phyloP scores from a whole-genome alignment of 1,139 yeast genomes.

The Lodderomyces theae region DNA sequence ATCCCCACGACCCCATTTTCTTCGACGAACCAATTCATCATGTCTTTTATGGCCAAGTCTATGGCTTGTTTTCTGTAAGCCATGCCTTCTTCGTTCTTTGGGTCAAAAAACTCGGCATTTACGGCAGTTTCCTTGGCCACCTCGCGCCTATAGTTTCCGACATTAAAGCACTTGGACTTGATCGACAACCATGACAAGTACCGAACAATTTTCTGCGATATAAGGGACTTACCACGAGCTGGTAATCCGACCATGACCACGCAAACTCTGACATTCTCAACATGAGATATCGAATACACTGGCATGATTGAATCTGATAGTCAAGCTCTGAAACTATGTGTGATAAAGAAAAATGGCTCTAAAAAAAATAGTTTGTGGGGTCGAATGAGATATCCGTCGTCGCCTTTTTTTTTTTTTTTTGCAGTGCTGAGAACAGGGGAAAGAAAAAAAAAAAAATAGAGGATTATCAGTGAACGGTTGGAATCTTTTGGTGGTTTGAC shows the following conservation, averaged over 20 bases:
- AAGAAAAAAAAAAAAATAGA: not conserved
- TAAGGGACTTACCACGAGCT: constrained; percentile 66
- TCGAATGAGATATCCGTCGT: not conserved
- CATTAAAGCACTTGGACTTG: constrained; percentile 83
- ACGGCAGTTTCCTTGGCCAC: constrained; percentile 35
- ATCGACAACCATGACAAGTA: constrained; percentile 91
- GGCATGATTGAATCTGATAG: constrained; percentile 47
- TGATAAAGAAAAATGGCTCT: not conserved
- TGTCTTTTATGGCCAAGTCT: constrained; percentile 69
- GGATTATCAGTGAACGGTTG: not conserved
- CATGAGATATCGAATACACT: constrained; percentile 71
- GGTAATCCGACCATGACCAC: constrained; percentile 77
- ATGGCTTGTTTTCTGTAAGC: constrained; percentile 68
- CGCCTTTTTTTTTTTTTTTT: not conserved
- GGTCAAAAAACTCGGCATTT: constrained; percentile 75
- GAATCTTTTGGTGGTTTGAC: too few species aligned
- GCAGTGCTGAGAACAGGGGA: too few species aligned
- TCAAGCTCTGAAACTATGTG: too few species aligned
- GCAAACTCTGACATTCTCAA: constrained; percentile 67
- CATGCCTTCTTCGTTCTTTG: constrained; percentile 61
- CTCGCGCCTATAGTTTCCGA: constrained; percentile 77
- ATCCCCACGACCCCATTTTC: constrained; percentile 89
- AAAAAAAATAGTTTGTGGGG: not conserved
- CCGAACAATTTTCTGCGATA: constrained; percentile 80
- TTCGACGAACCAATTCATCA: constrained; percentile 82